Evolutionary conservation across 805 yeast genomes (phyloP).

Genomic region (Kodamaea fukazawae): DNA sequence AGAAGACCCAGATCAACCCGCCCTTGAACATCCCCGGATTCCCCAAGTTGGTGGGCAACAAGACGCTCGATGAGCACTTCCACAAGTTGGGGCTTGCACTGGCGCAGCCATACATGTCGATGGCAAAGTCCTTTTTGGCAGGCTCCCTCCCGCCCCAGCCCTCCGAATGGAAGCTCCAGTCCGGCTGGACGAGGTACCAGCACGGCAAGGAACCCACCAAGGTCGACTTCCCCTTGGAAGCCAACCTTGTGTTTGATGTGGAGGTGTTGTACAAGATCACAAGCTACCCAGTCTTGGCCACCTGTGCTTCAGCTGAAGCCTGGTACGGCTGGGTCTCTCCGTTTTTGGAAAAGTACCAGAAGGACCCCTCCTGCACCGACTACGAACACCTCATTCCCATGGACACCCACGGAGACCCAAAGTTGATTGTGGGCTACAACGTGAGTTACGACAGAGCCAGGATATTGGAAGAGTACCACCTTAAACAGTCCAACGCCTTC

Average conservation of each 20-base stretch:
- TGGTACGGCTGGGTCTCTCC: constrained; percentile 98
- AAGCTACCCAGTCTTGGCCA: constrained; percentile 74
- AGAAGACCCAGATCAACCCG: constrained; percentile 57
- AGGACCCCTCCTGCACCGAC: constrained; percentile 26
- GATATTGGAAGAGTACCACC: constrained; percentile 75
- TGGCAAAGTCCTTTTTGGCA: constrained; percentile 45
- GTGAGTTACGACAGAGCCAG: constrained; percentile 89
- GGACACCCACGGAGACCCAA: constrained; percentile 45
- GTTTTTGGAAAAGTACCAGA: constrained; percentile 54
- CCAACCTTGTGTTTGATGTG: constrained; percentile 79
- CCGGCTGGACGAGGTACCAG: constrained; percentile 84
- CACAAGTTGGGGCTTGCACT: constrained; percentile 59
- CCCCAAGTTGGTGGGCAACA: constrained; percentile 70
- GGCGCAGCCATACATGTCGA: constrained; percentile 56
- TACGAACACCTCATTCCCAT: constrained; percentile 76
- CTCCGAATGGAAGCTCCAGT: constrained; percentile 48
- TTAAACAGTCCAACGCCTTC: constrained; percentile 66
- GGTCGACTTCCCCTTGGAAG: constrained; percentile 71
- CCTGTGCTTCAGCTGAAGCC: constrained; percentile 70
- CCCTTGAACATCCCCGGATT: constrained; percentile 58
- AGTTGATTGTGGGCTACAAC: constrained; percentile 83
- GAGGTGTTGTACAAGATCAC: constrained; percentile 80
- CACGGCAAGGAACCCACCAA: constrained; percentile 48
- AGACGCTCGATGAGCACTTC: constrained; percentile 82
- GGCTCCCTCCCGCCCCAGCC: constrained; percentile 45